These are phyloP conservation scores for Venturia effusa DNA, from an alignment of 2,329 filamentous ascomycete species.

Conservation along the genomic window DNA sequence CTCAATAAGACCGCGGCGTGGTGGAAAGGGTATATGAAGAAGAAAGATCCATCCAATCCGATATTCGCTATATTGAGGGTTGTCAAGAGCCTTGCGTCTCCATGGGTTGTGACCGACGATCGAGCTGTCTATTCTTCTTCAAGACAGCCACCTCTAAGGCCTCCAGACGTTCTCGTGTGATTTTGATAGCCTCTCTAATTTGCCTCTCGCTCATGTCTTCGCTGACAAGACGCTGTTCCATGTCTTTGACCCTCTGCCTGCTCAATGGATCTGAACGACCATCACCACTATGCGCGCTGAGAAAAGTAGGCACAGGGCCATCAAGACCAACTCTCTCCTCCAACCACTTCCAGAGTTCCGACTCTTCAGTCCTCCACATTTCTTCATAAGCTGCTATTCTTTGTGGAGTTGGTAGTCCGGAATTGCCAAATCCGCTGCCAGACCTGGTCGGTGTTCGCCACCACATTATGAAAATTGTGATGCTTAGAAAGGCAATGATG, in stretches of 20 bases:
- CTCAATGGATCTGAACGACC: conserved; percentile 22
- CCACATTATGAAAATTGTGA: conserved; percentile 65
- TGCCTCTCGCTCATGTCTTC: conserved; percentile 60
- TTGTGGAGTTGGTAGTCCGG: conserved; percentile 35
- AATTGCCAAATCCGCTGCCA: conserved; percentile 25
- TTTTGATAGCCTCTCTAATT: conserved; percentile 66
- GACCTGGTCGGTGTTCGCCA: conserved; percentile 37
- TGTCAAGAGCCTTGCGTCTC: background rate
- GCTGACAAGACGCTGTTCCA: conserved; percentile 46
- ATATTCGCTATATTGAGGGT: background rate
- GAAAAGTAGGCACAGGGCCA: conserved; percentile 39
- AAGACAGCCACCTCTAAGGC: conserved; percentile 64
- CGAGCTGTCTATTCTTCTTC: conserved; percentile 31
- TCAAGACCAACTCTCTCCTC: conserved; percentile 68
- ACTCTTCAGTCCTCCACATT: conserved; percentile 82
- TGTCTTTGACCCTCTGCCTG: conserved; percentile 37
- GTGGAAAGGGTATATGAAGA: background rate
- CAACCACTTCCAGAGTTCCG: conserved; percentile 84
- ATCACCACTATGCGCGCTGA: conserved; percentile 20
- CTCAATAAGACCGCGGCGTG: too few species aligned
- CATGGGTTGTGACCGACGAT: background rate
- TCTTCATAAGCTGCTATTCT: conserved; percentile 80
- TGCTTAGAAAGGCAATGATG: conserved; percentile 61
- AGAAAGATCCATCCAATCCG: background rate
- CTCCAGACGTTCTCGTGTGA: conserved; percentile 76